Evolutionary conservation across 192 early-diverging fungal genomes (phyloP).

Genomic region (Piromyces finnis): DNA sequence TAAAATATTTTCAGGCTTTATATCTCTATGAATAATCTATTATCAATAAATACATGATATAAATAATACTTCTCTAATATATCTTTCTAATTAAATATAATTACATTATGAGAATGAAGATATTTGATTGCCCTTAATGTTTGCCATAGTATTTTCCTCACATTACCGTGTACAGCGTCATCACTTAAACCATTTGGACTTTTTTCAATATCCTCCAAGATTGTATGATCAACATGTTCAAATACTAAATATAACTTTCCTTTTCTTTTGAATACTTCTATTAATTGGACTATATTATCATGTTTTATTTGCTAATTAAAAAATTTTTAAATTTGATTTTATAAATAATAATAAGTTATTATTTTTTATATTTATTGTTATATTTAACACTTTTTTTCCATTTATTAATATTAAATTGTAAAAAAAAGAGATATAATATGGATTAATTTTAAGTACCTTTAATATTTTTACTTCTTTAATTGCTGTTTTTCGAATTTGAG

Average conservation of each 20-base stretch:
- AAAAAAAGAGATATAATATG: too few relatives aligned
- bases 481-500: slow-evolving; percentile 44
- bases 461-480: slow-evolving; percentile 41
- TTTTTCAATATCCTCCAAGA: slow-evolving; percentile 41
- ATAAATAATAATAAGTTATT: background rate
- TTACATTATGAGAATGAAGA: slow-evolving; percentile 41
- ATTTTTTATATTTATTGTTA: background rate
- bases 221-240: slow-evolving; percentile 47
- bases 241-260: slow-evolving; percentile 47
- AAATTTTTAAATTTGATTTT: too few relatives aligned
- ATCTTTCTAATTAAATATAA: background rate
- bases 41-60: too few relatives aligned
- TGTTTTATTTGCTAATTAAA: slow-evolving; percentile 34
- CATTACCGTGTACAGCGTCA: slow-evolving; percentile 16
- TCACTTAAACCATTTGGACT: slow-evolving; percentile 34
- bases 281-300: slow-evolving; percentile 47
- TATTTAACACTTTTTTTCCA: background rate
- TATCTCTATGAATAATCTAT: slow-evolving; percentile 42
- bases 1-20: slow-evolving; percentile 48
- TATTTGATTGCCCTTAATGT: slow-evolving; percentile 45
- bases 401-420: too few relatives aligned
- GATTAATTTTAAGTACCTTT: too few relatives aligned
- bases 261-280: slow-evolving; percentile 41
- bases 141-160: slow-evolving; percentile 47
- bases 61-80: too few relatives aligned